phyloP scores from a whole-genome alignment of 176 grass and related monocot species.

The Oryza punctata region DNA sequence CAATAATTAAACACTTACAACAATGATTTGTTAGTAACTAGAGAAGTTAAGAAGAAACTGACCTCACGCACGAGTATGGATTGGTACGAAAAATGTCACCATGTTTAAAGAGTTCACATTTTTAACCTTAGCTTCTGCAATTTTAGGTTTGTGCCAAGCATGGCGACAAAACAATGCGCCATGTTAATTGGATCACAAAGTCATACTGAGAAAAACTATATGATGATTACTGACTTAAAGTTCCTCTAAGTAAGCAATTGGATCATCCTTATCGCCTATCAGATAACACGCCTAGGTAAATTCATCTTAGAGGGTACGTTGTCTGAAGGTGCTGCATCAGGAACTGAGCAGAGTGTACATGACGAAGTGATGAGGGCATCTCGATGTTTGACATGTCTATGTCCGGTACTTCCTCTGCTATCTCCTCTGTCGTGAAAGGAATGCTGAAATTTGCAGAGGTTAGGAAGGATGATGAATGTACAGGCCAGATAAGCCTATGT shows the following conservation, averaged over 20 bases:
- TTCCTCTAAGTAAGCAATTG: neutral
- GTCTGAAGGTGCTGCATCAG: conserved; percentile 58
- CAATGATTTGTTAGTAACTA: neutral
- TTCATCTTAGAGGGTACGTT: conserved; percentile 11
- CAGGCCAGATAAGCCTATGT: neutral
- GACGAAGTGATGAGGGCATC: conserved; percentile 57
- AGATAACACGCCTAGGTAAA: conserved; percentile 7
- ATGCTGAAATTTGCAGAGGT: conserved; percentile 55
- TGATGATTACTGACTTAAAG: conserved; percentile 12
- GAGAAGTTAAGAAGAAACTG: neutral
- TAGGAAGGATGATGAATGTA: neutral
- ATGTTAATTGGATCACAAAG: neutral
- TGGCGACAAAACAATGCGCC: neutral
- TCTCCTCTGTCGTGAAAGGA: conserved; percentile 83
- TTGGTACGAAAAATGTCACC: neutral
- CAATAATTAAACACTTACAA: conserved; percentile 6
- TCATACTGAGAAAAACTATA: neutral
- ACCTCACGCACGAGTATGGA: neutral
- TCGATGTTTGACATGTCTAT: conserved; percentile 68
- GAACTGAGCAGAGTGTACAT: conserved; percentile 68
- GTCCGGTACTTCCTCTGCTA: conserved; percentile 71
- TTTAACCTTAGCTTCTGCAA: too few relatives aligned
- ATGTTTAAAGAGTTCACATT: neutral
- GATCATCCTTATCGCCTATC: neutral
- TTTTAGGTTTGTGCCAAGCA: too few relatives aligned